Conservation (phyloP, 164 flowering plant species). For the Litsea cubeba region DNA sequence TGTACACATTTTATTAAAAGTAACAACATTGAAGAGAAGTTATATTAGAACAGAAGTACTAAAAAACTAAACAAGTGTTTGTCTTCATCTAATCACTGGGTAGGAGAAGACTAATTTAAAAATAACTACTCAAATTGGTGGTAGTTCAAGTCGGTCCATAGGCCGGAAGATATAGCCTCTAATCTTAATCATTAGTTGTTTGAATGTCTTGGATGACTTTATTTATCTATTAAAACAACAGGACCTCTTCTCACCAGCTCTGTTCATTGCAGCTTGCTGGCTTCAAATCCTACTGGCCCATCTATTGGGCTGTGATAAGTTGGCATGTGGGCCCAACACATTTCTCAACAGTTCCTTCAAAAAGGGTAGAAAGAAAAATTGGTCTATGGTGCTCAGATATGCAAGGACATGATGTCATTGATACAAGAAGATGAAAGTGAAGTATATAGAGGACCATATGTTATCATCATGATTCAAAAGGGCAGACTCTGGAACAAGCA, state of each 20-base stretch:
- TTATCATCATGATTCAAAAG: too few relatives aligned
- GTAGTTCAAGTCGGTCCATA: constrained; percentile 1
- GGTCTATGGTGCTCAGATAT: not conserved
- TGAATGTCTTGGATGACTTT: not conserved
- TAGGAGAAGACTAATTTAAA: not conserved
- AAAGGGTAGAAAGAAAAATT: not conserved
- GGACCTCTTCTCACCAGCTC: not conserved
- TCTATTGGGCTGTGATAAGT: not conserved
- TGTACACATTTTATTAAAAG: not conserved
- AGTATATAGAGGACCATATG: not conserved
- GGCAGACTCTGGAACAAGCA: too few relatives aligned
- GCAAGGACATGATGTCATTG: too few relatives aligned
- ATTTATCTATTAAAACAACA: not conserved
- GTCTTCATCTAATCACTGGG: not conserved
- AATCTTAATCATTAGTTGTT: not conserved
- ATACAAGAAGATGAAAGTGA: not conserved
- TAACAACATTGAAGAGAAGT: not conserved
- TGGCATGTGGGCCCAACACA: too few relatives aligned
- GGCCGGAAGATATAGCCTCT: not conserved
- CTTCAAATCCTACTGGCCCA: not conserved
- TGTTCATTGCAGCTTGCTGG: not conserved
- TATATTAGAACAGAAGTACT: not conserved
- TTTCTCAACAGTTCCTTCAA: not conserved
- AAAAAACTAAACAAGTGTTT: too few relatives aligned
- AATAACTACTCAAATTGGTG: not conserved